Base-by-base conservation (phyloP, 768 basidiomycete genomes). In the Trametopsis cervina region DNA sequence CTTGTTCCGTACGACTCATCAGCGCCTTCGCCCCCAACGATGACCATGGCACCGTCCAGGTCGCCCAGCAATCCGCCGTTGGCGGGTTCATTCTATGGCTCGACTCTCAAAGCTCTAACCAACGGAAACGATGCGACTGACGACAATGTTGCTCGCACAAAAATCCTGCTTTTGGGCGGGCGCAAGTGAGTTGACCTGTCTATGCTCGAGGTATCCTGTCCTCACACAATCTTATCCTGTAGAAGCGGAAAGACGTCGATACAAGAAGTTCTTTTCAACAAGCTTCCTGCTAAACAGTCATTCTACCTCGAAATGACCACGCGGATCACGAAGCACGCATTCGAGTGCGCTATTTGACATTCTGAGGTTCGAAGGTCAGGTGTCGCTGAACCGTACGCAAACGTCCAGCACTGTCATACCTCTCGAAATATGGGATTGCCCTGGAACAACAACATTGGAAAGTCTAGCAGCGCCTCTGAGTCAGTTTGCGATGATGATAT, bases 191-290 rank as follows among this genome's bases (percentile, higher is more conserved):
- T 50, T 9, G 25, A 0, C 40, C 21, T 9, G 22, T 23, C n/a
- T n/a, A n/a, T n/a, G n/a, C n/a, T n/a, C n/a, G n/a, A n/a, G n/a
- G 37, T 38, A 20, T 52, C 20, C 26, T 33, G 9, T 27, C 17
- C 17, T n/a, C 12, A n/a, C 22, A 33, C 15, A 36, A 13, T n/a
- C 21, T 10, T 12, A 13, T 36, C 26, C 23, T 40, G 29, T 60
- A 94, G 93, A 68, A 85, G 86, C 49, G 94, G 94, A 50, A 98
- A 96, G 65, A 88, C 92, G 27, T 92, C 89, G 17, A 89, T 93
- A 45, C 78, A 85, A 57, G 81, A 93, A 63, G 89, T 94, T 26
- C 76, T 96, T n/a, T 95, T 98, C 72, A 83, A 93, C 55, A 73
- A 82, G 53, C 70, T 92, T 39, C 75, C 81, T 0, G 77, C 89